A percentile compares a stretch with the other conserved stretches of the same genome.
Evolutionary conservation across 2,329 filamentous ascomycete genomes (phyloP).

Genomic region (Hirsutella rhossiliensis): DNA sequence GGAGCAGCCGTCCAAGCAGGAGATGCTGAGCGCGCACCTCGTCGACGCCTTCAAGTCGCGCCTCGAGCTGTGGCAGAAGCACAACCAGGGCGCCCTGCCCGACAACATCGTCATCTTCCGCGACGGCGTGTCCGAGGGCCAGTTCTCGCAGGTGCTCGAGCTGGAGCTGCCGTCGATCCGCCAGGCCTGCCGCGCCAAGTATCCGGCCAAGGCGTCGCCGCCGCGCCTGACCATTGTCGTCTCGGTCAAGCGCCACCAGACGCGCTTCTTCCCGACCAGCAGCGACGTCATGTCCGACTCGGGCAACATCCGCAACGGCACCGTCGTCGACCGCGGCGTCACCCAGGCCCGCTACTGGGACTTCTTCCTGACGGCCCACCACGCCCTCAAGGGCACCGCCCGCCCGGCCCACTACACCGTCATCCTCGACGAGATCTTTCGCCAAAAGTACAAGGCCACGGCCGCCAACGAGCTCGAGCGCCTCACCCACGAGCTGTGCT

Average conservation of each 20-base stretch:
- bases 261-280: slow-evolving; percentile 67
- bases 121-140: slow-evolving; percentile 81
- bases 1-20: slow-evolving; percentile 50
- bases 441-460: slow-evolving; percentile 17
- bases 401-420: slow-evolving; percentile 80
- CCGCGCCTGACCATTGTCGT: slow-evolving; percentile 59
- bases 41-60: slow-evolving; percentile 51
- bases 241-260: slow-evolving; percentile 82
- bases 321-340: slow-evolving; percentile 74
- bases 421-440: slow-evolving; percentile 56
- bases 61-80: slow-evolving; percentile 49
- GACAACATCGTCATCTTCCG: slow-evolving; percentile 74
- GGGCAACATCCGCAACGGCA: slow-evolving; percentile 63
- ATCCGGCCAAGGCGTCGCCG: slow-evolving; percentile 36
- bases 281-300: slow-evolving; percentile 32
- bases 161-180: slow-evolving; percentile 57
- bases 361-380: slow-evolving; percentile 75
- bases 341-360: slow-evolving; percentile 68
- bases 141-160: slow-evolving; percentile 58
- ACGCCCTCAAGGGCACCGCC: slow-evolving; percentile 71
- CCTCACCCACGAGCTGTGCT: slow-evolving; percentile 69
- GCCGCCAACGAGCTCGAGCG: slow-evolving; percentile 59
- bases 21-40: slow-evolving; percentile 56
- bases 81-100: slow-evolving; percentile 45
- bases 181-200: slow-evolving; percentile 48